Percentiles rank a stretch among this genome's conserved stretches.
Evolutionary conservation across 495 filamentous ascomycete genomes (phyloP).

Genomic region (Oidiodendron maius): DNA sequence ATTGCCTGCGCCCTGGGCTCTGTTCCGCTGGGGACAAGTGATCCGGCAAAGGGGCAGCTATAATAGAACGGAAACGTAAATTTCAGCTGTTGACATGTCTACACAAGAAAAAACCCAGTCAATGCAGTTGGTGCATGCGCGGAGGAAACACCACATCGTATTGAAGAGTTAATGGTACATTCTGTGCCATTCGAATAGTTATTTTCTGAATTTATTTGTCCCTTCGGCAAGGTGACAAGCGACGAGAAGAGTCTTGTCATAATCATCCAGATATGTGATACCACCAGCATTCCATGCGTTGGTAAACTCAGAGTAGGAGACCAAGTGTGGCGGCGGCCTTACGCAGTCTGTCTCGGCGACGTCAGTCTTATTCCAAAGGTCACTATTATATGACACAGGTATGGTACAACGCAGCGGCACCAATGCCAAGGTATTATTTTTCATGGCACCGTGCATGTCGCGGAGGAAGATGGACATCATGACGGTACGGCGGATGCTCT

Average conservation of each 20-base stretch:
- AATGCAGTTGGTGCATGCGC: too few relatives aligned
- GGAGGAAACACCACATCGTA: too few relatives aligned
- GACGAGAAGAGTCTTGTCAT: neutral
- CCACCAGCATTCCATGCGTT: conserved; percentile 2
- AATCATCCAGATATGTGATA: neutral
- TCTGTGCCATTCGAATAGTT: too few relatives aligned
- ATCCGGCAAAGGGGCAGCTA: conserved; percentile 24
- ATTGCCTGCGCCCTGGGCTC: conserved; percentile 49
- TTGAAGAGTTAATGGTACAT: too few relatives aligned
- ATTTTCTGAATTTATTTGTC: neutral
- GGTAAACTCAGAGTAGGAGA: conserved; percentile 1
- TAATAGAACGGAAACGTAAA: too few relatives aligned
- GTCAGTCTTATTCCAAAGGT: neutral
- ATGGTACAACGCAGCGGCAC: conserved; percentile 5
- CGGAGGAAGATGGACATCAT: conserved; percentile 10
- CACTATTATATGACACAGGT: conserved; percentile 4
- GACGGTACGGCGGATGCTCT: conserved; percentile 10
- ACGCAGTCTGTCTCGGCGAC: neutral
- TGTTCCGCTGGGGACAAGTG: conserved; percentile 37
- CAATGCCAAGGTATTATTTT: conserved; percentile 2
- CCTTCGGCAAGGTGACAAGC: neutral
- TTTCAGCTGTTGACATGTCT: too few relatives aligned
- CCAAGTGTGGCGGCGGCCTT: neutral
- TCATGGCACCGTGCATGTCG: neutral
- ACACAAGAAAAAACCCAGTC: too few relatives aligned